Evolutionary conservation across 805 yeast genomes (phyloP).

Genomic region (Candida mattraensis): DNA sequence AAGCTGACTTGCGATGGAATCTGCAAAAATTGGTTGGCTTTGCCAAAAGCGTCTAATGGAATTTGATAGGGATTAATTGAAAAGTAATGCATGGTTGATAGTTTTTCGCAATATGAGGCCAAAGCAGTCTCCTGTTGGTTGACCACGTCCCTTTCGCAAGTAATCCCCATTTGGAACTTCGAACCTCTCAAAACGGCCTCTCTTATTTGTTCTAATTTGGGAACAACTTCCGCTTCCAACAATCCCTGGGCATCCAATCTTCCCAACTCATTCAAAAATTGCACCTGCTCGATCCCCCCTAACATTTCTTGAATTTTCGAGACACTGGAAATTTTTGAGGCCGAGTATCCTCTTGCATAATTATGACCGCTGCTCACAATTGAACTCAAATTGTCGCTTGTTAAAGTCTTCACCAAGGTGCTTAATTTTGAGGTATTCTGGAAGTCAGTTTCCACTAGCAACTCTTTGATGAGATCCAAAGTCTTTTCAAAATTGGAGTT

Average conservation of each 20-base stretch:
- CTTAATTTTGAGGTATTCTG: slow-evolving; percentile 64
- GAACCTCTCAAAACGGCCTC: slow-evolving; percentile 41
- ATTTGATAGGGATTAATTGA: slow-evolving; percentile 17
- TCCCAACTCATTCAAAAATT: slow-evolving; percentile 63
- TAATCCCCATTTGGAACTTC: slow-evolving; percentile 52
- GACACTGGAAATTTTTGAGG: slow-evolving; percentile 59
- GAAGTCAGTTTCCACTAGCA: slow-evolving; percentile 71
- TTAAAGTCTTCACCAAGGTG: slow-evolving; percentile 68
- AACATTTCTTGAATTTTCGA: slow-evolving; percentile 62
- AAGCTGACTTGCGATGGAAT: slow-evolving; percentile 90
- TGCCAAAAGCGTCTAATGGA: background rate
- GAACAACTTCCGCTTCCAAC: slow-evolving; percentile 59
- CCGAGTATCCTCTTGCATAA: slow-evolving; percentile 70
- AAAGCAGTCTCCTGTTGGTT: slow-evolving; percentile 38
- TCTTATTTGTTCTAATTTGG: slow-evolving; percentile 57
- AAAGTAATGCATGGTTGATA: slow-evolving; percentile 11
- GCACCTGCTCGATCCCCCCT: slow-evolving; percentile 76
- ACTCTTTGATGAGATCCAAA: slow-evolving; percentile 64
- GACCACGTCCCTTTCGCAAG: slow-evolving; percentile 52
- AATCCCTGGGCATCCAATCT: slow-evolving; percentile 49
- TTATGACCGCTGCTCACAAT: slow-evolving; percentile 89
- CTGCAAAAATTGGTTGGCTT: slow-evolving; percentile 48
- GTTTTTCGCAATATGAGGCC: slow-evolving; percentile 29
- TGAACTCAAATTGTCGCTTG: slow-evolving; percentile 73
- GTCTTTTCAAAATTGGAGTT: slow-evolving; percentile 61